These are phyloP conservation scores for Hyaloscypha variabilis DNA, from an alignment of 495 filamentous ascomycete genomes.

Conservation along the genomic window DNA sequence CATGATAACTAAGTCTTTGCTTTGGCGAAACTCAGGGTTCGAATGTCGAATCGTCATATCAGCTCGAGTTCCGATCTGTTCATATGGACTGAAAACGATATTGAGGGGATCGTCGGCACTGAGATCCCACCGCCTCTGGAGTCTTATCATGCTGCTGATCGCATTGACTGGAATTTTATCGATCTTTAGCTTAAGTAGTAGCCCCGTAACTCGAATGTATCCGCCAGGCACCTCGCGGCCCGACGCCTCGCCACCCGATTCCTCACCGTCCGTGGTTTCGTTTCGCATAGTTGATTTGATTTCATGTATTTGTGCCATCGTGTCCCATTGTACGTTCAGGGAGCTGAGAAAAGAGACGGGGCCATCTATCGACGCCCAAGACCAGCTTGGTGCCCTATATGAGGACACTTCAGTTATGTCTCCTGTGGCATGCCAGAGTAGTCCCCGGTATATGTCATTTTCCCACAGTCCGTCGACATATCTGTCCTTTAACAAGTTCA, in stretches of 20 bases:
- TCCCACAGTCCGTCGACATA: constrained; percentile 16
- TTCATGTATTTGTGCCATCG: constrained; percentile 9
- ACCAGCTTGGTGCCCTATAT: constrained; percentile 15
- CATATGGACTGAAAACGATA: constrained; percentile 7
- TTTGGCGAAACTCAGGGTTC: constrained; percentile 3
- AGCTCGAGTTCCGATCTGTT: constrained; percentile 3
- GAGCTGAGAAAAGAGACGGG: constrained; percentile 1
- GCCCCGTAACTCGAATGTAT: constrained; percentile 6
- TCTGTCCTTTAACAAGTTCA: constrained; percentile 7
- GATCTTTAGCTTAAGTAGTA: constrained; percentile 6
- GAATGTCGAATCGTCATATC: constrained; percentile 7
- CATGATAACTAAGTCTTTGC: constrained; percentile 7
- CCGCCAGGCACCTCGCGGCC: constrained; percentile 1
- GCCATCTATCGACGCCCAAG: constrained; percentile 18
- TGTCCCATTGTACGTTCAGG: constrained; percentile 1
- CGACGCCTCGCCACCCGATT: background rate
- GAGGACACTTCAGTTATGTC: constrained; percentile 6
- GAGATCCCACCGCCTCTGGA: constrained; percentile 7
- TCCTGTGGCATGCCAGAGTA: constrained; percentile 16
- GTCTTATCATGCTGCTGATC: constrained; percentile 6
- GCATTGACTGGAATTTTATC: constrained; percentile 3
- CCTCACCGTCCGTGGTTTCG: background rate
- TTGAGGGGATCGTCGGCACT: constrained; percentile 4
- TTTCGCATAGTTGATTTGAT: constrained; percentile 6
- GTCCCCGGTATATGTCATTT: constrained; percentile 8